These are phyloP conservation scores for Cyclostephanos tholiformis DNA, from an alignment of 108 stramenopile species.

Conservation along the genomic window DNA sequence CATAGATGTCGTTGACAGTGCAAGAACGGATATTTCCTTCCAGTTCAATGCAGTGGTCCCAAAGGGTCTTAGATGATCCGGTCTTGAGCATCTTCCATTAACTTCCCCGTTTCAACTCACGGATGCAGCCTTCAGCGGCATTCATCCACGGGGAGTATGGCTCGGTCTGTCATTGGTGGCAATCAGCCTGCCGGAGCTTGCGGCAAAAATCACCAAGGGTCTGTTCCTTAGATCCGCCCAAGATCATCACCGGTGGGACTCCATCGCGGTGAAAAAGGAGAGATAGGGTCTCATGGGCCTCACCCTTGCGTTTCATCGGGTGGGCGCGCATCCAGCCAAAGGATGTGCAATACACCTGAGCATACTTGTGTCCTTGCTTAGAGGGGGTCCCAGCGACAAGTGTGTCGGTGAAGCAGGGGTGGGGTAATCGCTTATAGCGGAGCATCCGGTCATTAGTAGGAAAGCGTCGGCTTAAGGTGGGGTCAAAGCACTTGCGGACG, in stretches of 20 bases:
- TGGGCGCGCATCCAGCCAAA: conserved; percentile 9
- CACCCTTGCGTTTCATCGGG: conserved; percentile 25
- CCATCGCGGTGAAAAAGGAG: conserved; percentile 16
- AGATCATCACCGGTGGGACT: conserved; percentile 16
- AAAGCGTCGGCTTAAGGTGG: not conserved
- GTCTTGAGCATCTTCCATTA: conserved; percentile 13
- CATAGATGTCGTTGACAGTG: conserved; percentile 20
- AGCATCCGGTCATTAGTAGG: conserved; percentile 16
- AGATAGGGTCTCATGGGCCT: conserved; percentile 2
- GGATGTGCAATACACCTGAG: conserved; percentile 11
- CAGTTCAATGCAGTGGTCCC: conserved; percentile 42
- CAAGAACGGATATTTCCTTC: not conserved
- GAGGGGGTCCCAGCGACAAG: not conserved
- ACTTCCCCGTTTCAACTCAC: conserved; percentile 35
- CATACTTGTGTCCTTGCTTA: conserved; percentile 5
- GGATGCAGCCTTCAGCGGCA: conserved; percentile 16
- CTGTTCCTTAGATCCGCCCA: conserved; percentile 37
- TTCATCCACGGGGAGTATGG: conserved; percentile 34
- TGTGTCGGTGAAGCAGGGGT: not conserved
- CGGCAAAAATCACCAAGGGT: not conserved
- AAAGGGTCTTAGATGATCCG: conserved; percentile 16
- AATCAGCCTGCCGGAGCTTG: conserved; percentile 25
- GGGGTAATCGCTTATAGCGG: conserved; percentile 13
- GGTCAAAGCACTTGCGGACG: conserved; percentile 6
- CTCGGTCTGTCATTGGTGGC: conserved; percentile 23